A percentile compares a stretch with the other conserved stretches of the same genome.
Evolutionary conservation across 202 grass and related monocot species (phyloP).

Genomic region (Eragrostis tef): DNA sequence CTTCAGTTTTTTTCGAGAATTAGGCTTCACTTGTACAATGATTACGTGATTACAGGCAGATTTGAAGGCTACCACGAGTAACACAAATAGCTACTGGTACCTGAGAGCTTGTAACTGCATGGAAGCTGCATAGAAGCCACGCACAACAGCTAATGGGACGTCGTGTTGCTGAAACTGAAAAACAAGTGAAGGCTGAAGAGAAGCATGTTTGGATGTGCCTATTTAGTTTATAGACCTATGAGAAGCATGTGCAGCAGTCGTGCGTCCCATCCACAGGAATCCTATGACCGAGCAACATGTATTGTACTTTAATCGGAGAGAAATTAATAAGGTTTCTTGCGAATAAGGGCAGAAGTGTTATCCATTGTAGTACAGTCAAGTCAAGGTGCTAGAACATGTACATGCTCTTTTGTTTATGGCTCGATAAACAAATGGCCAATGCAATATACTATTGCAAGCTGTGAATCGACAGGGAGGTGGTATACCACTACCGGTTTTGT

Average conservation of each 20-base stretch:
- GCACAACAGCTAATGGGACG: conserved; percentile 37
- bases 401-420: conserved; percentile 13
- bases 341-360: not conserved
- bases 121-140: conserved; percentile 20
- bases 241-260: not conserved
- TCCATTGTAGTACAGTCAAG: not conserved
- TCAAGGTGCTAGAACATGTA: conserved; percentile 37
- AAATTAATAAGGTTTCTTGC: not conserved
- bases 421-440: conserved; percentile 6
- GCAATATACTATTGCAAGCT: conserved; percentile 10
- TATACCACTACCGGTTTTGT: conserved; percentile 10
- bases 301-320: not conserved
- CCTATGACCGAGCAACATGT: conserved; percentile 15
- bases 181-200: conserved; percentile 2
- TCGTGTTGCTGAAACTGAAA: not conserved
- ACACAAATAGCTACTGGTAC: not conserved
- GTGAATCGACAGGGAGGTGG: not conserved
- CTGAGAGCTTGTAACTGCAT: not conserved
- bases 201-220: conserved; percentile 1
- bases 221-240: not conserved
- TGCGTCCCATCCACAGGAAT: conserved; percentile 18
- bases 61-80: not conserved
- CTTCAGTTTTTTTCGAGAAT: not conserved
- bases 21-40: conserved; percentile 5
- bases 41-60: not conserved